Percentiles rank a stretch among this genome's conserved stretches.
phyloP scores from a whole-genome alignment of 345 rosid genomes.

The Psidium guajava region DNA sequence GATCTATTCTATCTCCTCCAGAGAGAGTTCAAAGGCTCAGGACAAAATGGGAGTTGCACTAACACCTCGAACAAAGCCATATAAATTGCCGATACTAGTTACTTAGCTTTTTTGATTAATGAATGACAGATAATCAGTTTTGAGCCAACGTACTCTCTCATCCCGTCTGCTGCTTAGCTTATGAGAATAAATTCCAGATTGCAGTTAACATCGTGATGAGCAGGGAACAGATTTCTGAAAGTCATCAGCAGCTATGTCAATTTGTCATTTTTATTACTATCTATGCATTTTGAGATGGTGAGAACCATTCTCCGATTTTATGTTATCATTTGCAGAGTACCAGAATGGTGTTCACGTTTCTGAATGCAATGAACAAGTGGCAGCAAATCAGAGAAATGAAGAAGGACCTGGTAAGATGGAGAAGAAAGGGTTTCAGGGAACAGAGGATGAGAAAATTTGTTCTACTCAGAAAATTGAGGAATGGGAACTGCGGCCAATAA shows the following conservation, averaged over 20 bases:
- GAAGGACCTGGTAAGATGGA: background rate
- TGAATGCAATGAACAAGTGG: background rate
- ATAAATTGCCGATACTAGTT: background rate
- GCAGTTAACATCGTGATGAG: background rate
- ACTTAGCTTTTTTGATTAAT: background rate
- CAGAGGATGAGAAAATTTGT: background rate
- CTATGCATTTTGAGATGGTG: background rate
- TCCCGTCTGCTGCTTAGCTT: background rate
- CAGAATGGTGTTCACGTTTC: background rate
- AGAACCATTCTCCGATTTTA: background rate
- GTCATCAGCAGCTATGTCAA: background rate
- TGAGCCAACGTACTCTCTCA: background rate
- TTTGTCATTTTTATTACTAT: background rate
- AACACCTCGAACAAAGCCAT: background rate
- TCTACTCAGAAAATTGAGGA: background rate
- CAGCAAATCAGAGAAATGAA: background rate
- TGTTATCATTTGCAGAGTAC: conserved; percentile 5
- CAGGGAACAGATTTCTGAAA: background rate
- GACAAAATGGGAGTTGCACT: background rate
- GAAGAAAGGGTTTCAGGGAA: background rate
- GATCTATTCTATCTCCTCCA: background rate
- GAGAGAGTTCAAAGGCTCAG: background rate
- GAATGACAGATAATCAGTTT: background rate
- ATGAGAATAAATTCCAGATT: background rate
- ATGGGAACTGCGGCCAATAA: background rate